Conservation (phyloP, 768 basidiomycete species). For the Calocybe cyanea region DNA sequence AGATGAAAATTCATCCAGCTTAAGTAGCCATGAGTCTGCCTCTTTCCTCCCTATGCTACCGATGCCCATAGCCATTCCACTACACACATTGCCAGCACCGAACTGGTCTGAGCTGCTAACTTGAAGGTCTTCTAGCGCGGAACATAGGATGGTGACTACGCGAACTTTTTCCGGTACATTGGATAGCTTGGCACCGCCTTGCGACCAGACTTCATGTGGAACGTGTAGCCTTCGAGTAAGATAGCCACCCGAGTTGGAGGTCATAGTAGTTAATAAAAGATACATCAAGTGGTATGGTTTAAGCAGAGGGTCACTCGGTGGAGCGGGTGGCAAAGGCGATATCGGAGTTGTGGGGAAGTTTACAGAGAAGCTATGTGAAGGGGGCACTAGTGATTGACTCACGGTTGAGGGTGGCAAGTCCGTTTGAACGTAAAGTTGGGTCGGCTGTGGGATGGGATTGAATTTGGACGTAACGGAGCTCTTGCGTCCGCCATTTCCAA, state of each 20-base stretch:
- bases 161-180: constrained; percentile 84
- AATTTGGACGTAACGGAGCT: constrained; percentile 58
- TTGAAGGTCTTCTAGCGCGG: constrained; percentile 78
- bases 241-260: constrained; percentile 78
- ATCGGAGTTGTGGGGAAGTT: constrained; percentile 71
- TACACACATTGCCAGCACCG: constrained; percentile 76
- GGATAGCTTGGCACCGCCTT: constrained; percentile 80
- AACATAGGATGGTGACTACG: constrained; percentile 74
- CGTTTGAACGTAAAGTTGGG: constrained; percentile 47
- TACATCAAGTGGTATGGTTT: constrained; percentile 92
- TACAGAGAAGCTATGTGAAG: constrained; percentile 40
- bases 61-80: constrained; percentile 69
- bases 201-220: constrained; percentile 88
- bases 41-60: constrained; percentile 74
- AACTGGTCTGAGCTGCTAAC: constrained; percentile 68
- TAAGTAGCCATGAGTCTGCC: constrained; percentile 72
- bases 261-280: constrained; percentile 75
- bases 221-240: constrained; percentile 84
- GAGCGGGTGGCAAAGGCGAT: constrained; percentile 71
- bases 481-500: constrained; percentile 48
- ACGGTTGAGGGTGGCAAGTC: constrained; percentile 32
- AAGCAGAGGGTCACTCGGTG: constrained; percentile 69
- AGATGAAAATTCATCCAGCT: constrained; percentile 75
- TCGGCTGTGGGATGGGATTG: constrained; percentile 43
- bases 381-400: constrained; percentile 35